Conservation (phyloP, 768 basidiomycete genomes). For the Agrocybe chaxingu region DNA sequence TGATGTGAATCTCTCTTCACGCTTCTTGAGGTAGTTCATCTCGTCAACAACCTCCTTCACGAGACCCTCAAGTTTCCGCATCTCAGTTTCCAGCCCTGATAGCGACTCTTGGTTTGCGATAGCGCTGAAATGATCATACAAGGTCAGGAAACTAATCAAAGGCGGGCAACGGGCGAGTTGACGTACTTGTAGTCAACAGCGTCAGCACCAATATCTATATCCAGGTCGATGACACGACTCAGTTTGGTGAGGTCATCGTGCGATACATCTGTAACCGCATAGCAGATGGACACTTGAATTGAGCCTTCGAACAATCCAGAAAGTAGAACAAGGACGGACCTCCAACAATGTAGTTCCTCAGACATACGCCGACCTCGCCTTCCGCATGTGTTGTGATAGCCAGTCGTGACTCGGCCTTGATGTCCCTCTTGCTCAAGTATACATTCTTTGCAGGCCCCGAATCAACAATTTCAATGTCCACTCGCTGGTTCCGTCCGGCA, state of each 20-base stretch:
- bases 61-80: conserved; percentile 94
- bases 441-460: conserved; percentile 82
- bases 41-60: conserved; percentile 95
- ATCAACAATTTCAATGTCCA: conserved; percentile 95
- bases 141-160: conserved; percentile 1
- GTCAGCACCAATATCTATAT: conserved; percentile 97
- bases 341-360: conserved; percentile 75
- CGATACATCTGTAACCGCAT: conserved; percentile 36
- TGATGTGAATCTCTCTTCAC: conserved; percentile 84
- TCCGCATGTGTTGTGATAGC: conserved; percentile 93
- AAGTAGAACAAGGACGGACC: conserved; percentile 37
- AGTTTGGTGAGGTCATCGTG: conserved; percentile 45
- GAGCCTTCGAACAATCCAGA: not conserved
- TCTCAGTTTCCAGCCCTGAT: conserved; percentile 94
- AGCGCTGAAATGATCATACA: conserved; percentile 51
- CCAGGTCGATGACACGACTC: conserved; percentile 79
- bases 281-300: not conserved
- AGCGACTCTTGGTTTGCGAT: conserved; percentile 98
- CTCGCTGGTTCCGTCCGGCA: conserved; percentile 68
- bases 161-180: not conserved
- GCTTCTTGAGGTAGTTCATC: conserved; percentile 81
- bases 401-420: conserved; percentile 88
- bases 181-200: conserved; percentile 98
- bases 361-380: conserved; percentile 94
- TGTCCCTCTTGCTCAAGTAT: conserved; percentile 84